Evolutionary conservation across 2,329 filamentous ascomycete genomes (phyloP), one percentile per base, ranked within the genome.

Genomic region (Ophiostoma novo-ulmi): DNA sequence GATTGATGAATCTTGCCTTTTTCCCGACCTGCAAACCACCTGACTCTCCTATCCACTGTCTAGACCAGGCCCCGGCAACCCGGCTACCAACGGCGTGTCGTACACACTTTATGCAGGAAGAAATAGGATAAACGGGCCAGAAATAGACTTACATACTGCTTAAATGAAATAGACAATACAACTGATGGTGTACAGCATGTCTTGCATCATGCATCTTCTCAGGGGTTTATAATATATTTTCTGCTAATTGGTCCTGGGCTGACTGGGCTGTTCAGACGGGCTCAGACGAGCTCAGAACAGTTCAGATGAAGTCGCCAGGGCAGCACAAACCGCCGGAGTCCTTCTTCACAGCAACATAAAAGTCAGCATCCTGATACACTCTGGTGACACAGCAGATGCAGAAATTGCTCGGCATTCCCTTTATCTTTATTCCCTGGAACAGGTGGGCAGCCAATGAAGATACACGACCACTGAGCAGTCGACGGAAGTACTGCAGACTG

Each of bases 331-430:
- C 5, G 22, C 58, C 58, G 5, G 11, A 63, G 13, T 35, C 22
- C 10, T 26, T 26, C 52, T 17, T 48, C 14, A 48, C 13, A 22
- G 22, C 52, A 58, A 58, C n/a, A 26, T 58, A 13, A 8, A 6
- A 58, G 31, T 22, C 48, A 58, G 10, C 52, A 58, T 8, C 52
- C n/a, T 63, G 58, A 63, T 63, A 63, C 58, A 63, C 11, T 26
- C 26, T 63, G 58, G 58, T 63, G 58, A 63, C 58, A 63, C 58
- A 14, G 58, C 58, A 63, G 26, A 35, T 17, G 17, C 13, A 63
- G 58, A 63, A n/a, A 35, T 35, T 35, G 58, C 26, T 3, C 58
- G 58, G 26, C 8, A 63, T 11, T 35, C 58, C 26, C 5, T n/a
- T 48, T 48, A 20, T 48, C 14, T n/a, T 20, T 48, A 20, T 48